phyloP scores from a whole-genome alignment of 2,329 filamentous ascomycete genomes.

The Aureobasidium sp. region DNA sequence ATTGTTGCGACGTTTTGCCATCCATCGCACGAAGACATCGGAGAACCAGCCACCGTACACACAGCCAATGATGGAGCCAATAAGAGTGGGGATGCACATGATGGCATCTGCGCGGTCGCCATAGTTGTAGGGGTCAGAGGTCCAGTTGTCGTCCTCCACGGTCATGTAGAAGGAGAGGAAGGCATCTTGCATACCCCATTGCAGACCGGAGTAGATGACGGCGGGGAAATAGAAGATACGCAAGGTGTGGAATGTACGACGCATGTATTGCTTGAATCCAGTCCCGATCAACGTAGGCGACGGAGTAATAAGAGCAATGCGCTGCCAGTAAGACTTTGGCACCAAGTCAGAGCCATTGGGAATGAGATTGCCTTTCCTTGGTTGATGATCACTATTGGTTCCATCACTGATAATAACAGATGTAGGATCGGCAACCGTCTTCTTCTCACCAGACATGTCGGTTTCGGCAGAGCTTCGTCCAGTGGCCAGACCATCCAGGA shows the following conservation, averaged over 20 bases:
- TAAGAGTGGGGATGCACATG: constrained; percentile 51
- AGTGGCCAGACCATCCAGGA: constrained; percentile 9
- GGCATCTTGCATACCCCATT: constrained; percentile 56
- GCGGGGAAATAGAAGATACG: constrained; percentile 53
- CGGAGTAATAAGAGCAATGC: constrained; percentile 50
- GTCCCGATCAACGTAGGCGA: constrained; percentile 48
- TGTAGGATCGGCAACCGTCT: not conserved
- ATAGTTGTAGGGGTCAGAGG: constrained; percentile 49
- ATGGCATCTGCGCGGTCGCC: constrained; percentile 47
- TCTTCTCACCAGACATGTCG: constrained; percentile 2
- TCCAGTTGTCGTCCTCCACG: constrained; percentile 52
- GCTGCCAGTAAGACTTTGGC: constrained; percentile 48
- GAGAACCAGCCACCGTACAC: constrained; percentile 52
- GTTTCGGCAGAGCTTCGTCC: not conserved
- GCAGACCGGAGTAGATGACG: constrained; percentile 50
- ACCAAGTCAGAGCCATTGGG: constrained; percentile 11
- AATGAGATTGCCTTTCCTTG: constrained; percentile 9
- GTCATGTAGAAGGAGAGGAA: constrained; percentile 55
- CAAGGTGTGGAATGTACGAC: constrained; percentile 49
- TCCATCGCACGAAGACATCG: constrained; percentile 50
- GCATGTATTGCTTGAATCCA: constrained; percentile 48
- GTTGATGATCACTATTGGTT: not conserved
- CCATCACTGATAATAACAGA: not conserved
- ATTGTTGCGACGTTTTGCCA: constrained; percentile 47
- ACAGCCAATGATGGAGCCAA: constrained; percentile 50